Conservation (phyloP, 2,329 filamentous ascomycete genomes). For the Dryadomyces sulphureus region DNA sequence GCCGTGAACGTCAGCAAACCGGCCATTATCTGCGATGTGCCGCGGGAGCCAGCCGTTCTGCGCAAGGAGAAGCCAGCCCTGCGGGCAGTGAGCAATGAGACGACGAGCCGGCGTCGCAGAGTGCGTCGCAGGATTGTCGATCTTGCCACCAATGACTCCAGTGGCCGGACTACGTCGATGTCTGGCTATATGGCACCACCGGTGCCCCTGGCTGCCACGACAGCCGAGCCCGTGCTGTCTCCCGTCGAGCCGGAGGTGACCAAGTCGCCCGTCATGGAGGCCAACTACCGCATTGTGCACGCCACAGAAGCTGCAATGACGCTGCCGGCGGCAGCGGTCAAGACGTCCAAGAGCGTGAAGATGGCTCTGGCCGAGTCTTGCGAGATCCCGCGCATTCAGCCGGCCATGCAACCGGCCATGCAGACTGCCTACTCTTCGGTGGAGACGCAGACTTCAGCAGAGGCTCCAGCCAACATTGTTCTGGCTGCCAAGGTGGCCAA, state of each 20-base stretch:
- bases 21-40: slow-evolving; percentile 37
- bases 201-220: slow-evolving; percentile 12
- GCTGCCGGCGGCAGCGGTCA: slow-evolving; percentile 11
- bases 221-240: neutral
- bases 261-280: slow-evolving; percentile 9
- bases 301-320: slow-evolving; percentile 20
- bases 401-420: no score
- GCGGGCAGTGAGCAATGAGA: slow-evolving; percentile 40
- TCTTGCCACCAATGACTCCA: slow-evolving; percentile 36
- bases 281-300: slow-evolving; percentile 31
- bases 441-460: slow-evolving; percentile 13
- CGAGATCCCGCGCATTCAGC: slow-evolving; percentile 24
- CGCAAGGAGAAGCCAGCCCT: slow-evolving; percentile 44
- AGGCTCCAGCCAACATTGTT: neutral
- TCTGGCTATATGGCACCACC: neutral
- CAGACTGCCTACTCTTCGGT: slow-evolving; percentile 17
- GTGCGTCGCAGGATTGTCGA: slow-evolving; percentile 51
- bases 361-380: slow-evolving; percentile 4
- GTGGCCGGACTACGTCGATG: neutral
- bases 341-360: no score
- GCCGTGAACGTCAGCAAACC: slow-evolving; percentile 55
- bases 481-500: neutral
- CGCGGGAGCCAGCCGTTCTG: slow-evolving; percentile 34
- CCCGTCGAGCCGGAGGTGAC: neutral
- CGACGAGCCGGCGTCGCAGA: slow-evolving; percentile 44